phyloP scores from a whole-genome alignment of 2,329 filamentous ascomycete species.

The Harringtonia aguacate region DNA sequence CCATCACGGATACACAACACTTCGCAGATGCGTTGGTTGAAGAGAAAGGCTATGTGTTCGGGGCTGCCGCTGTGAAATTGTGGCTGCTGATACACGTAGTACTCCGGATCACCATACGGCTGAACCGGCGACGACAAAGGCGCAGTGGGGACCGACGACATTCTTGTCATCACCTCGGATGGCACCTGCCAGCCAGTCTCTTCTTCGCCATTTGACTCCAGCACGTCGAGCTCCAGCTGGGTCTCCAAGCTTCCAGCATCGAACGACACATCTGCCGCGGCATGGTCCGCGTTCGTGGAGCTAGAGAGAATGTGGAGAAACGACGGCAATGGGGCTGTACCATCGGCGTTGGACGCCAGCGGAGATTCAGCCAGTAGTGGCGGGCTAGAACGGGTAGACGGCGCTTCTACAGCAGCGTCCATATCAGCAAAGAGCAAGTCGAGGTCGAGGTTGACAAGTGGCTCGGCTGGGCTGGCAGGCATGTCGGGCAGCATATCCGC shows the following conservation, averaged over 20 bases:
- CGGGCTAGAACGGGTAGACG: no score
- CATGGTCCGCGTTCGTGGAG: no score
- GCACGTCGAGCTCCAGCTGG: no score
- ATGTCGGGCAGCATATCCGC: background rate
- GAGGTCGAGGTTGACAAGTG: background rate
- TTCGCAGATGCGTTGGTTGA: constrained; percentile 2
- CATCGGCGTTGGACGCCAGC: no score
- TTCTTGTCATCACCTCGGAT: background rate
- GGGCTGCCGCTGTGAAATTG: background rate
- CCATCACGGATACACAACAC: constrained; percentile 4
- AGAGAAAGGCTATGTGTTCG: constrained; percentile 4
- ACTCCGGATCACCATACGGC: background rate
- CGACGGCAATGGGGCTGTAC: no score
- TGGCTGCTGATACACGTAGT: background rate
- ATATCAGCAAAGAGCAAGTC: background rate
- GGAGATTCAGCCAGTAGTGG: no score
- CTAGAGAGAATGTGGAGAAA: no score
- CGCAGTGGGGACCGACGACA: no score
- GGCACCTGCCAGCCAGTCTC: background rate
- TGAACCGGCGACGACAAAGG: background rate
- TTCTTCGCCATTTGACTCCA: no score
- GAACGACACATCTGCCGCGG: no score
- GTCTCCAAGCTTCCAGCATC: no score
- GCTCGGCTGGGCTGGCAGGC: background rate
- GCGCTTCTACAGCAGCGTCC: no score